A percentile compares a stretch with the other conserved stretches of the same genome.
Evolutionary conservation across 1,284 basidiomycete species (phyloP).

Genomic region (Cutaneotrichosporon sp.): DNA sequence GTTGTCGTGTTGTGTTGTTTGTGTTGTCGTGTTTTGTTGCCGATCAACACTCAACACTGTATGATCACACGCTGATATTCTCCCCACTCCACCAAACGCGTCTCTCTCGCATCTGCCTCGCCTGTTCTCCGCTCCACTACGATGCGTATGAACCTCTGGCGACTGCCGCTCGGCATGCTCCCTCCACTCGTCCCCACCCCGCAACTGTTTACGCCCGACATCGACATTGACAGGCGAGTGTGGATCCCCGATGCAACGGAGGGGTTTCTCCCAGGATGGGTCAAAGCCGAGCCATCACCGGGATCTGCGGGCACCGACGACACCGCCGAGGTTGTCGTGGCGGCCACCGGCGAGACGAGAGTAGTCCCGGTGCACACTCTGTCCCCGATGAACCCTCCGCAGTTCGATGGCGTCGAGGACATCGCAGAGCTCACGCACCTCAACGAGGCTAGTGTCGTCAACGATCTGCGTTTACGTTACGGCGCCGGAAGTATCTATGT

Average conservation of each 20-base stretch:
- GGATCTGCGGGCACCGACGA: constrained; percentile 22
- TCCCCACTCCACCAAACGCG: not conserved
- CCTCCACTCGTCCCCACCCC: constrained; percentile 1
- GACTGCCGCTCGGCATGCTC: not conserved
- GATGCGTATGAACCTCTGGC: not conserved
- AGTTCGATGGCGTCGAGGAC: constrained; percentile 96
- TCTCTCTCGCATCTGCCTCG: not conserved
- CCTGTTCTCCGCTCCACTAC: not conserved
- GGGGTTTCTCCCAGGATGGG: constrained; percentile 48
- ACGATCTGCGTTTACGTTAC: constrained; percentile 89
- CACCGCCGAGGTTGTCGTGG: constrained; percentile 42
- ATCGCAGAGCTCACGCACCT: constrained; percentile 97
- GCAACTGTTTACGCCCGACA: constrained; percentile 1
- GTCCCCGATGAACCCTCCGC: constrained; percentile 96
- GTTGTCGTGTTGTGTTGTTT: constrained; percentile 2
- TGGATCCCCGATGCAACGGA: constrained; percentile 44
- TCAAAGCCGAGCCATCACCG: constrained; percentile 37
- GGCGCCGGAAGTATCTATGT: constrained; percentile 93
- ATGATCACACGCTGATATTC: constrained; percentile 4
- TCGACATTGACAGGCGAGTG: constrained; percentile 35
- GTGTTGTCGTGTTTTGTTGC: too few species aligned
- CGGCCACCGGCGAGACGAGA: constrained; percentile 47
- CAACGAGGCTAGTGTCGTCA: constrained; percentile 97
- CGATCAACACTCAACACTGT: constrained; percentile 5
- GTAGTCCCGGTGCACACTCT: constrained; percentile 69